These are phyloP conservation scores for Ogataea trehaloabstinens DNA, from an alignment of 805 yeast species.

Conservation along the genomic window DNA sequence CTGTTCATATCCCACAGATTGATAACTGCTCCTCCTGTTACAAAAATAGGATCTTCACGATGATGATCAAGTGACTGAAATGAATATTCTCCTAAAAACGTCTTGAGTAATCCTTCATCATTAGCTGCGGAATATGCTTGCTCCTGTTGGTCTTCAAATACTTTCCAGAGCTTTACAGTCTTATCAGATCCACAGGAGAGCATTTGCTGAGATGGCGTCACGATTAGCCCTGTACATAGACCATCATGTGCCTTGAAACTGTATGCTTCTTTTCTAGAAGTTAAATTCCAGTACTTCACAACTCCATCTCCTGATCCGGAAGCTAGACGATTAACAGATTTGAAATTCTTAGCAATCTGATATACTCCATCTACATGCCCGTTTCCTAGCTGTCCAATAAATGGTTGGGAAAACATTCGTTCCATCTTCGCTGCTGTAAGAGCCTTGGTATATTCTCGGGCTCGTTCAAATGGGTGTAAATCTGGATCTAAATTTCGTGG, in stretches of 20 bases:
- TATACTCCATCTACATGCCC: constrained; percentile 97
- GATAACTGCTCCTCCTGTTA: constrained; percentile 87
- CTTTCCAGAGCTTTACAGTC: constrained; percentile 86
- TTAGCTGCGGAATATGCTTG: constrained; percentile 30
- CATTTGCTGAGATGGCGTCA: constrained; percentile 62
- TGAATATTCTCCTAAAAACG: constrained; percentile 80
- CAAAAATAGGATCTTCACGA: constrained; percentile 66
- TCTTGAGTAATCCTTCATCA: constrained; percentile 61
- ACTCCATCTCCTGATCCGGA: constrained; percentile 96
- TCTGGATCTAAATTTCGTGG: constrained; percentile 93
- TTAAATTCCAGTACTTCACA: constrained; percentile 89
- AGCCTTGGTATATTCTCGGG: constrained; percentile 94
- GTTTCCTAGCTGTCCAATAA: constrained; percentile 88
- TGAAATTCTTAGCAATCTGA: constrained; percentile 75
- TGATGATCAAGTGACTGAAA: constrained; percentile 88
- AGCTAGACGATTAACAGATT: constrained; percentile 70
- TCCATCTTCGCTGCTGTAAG: constrained; percentile 93
- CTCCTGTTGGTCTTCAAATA: constrained; percentile 40
- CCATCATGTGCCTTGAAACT: constrained; percentile 89
- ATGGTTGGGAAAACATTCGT: constrained; percentile 96
- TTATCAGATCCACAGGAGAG: constrained; percentile 88
- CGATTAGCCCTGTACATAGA: constrained; percentile 79
- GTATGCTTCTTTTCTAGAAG: constrained; percentile 69
- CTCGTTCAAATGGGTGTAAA: constrained; percentile 94
- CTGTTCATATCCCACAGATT: constrained; percentile 91